Evolutionary conservation across 2,329 filamentous ascomycete genomes (phyloP).

Genomic region (Dactylellina cionopaga): DNA sequence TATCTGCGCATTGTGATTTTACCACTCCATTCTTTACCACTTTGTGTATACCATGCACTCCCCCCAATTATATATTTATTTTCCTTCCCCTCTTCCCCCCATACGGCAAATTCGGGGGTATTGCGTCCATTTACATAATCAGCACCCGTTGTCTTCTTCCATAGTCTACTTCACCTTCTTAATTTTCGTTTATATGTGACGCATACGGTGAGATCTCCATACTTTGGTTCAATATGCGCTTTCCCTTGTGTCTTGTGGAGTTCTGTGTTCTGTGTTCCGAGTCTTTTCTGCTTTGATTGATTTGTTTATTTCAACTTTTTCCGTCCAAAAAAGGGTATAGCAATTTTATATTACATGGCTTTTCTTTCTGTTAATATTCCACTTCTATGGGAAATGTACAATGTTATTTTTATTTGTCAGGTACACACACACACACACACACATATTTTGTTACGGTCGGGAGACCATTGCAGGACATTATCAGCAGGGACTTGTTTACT

Average conservation of each 20-base stretch:
- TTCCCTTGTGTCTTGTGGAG: too few species aligned
- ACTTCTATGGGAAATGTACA: neutral
- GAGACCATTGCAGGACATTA: too few species aligned
- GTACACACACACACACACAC: neutral
- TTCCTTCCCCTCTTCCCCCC: neutral
- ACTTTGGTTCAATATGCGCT: too few species aligned
- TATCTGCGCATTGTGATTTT: too few species aligned
- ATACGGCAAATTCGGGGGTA: too few species aligned
- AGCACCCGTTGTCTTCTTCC: too few species aligned
- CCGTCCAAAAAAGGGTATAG: neutral
- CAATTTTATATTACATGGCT: neutral
- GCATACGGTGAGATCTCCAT: too few species aligned
- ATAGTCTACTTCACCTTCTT: neutral
- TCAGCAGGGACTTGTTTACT: too few species aligned
- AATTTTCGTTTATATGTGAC: too few species aligned
- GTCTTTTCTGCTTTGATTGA: neutral
- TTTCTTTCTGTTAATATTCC: conserved; percentile 1
- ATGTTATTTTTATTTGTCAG: neutral
- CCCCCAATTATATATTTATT: neutral
- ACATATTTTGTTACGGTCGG: neutral
- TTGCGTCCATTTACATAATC: too few species aligned
- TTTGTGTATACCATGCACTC: neutral
- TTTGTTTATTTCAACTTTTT: neutral
- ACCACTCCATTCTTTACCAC: neutral
- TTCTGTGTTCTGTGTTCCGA: too few species aligned